Conservation (phyloP, 805 yeast species). For the Candida ficus region DNA sequence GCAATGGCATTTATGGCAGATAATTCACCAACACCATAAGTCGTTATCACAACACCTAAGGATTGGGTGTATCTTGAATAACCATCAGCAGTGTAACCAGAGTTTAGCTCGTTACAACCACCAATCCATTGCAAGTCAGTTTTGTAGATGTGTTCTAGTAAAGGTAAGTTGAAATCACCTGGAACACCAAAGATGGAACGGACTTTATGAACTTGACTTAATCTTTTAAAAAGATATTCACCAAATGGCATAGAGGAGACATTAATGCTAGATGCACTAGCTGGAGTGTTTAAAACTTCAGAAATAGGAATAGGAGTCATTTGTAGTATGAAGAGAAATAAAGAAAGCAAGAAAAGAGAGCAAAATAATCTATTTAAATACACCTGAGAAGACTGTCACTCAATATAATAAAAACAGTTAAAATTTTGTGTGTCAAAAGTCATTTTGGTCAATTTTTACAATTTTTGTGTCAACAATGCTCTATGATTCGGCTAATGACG, state of each 20-base stretch:
- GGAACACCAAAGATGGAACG: constrained; percentile 72
- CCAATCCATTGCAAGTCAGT: constrained; percentile 67
- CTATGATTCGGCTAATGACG: constrained; percentile 7
- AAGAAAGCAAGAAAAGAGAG: not conserved
- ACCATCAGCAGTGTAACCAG: constrained; percentile 90
- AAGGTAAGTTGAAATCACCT: constrained; percentile 66
- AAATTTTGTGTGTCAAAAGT: not conserved
- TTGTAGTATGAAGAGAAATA: not conserved
- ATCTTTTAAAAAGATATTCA: constrained; percentile 57
- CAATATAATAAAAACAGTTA: not conserved
- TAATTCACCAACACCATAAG: constrained; percentile 88
- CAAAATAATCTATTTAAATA: not conserved
- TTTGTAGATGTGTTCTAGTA: constrained; percentile 64
- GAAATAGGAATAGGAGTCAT: constrained; percentile 5
- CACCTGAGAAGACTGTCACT: not conserved
- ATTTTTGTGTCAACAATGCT: constrained; percentile 7
- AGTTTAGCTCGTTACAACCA: constrained; percentile 82
- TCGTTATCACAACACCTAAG: constrained; percentile 59
- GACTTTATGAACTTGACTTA: constrained; percentile 47
- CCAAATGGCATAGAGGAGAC: constrained; percentile 46
- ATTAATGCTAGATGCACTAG: not conserved
- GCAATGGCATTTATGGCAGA: constrained; percentile 79
- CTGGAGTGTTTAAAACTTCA: not conserved
- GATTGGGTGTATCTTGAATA: constrained; percentile 61
- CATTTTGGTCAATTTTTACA: constrained; percentile 1